These are phyloP conservation scores for Aspergillus persii DNA, from an alignment of 2,329 filamentous ascomycete genomes.

Conservation along the genomic window DNA sequence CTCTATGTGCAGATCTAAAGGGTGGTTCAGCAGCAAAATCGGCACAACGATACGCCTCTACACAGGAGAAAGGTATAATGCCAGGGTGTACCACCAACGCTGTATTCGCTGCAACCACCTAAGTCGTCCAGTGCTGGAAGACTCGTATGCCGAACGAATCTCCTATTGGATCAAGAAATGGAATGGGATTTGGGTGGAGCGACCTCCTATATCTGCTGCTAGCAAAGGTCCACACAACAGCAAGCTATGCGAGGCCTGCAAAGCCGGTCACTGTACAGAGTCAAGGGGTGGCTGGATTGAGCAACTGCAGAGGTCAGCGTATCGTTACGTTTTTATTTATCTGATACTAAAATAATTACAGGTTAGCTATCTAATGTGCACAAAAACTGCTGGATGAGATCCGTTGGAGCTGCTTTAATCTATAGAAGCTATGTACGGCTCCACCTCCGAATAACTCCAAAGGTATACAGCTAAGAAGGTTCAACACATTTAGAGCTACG, in stretches of 20 bases:
- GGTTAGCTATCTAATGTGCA: too few species aligned
- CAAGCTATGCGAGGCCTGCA: conserved; percentile 32
- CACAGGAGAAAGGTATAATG: conserved; percentile 39
- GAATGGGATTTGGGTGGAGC: conserved; percentile 33
- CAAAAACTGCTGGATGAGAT: too few species aligned
- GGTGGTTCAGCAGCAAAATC: conserved; percentile 43
- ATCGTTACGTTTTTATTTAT: too few species aligned
- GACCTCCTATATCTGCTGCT: conserved; percentile 2
- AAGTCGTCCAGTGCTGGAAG: conserved; percentile 34
- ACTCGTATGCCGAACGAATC: conserved; percentile 44
- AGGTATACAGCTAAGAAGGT: too few species aligned
- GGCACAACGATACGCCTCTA: conserved; percentile 46
- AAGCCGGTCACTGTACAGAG: conserved; percentile 25
- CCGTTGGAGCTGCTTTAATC: too few species aligned
- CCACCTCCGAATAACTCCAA: too few species aligned
- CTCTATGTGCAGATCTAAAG: conserved; percentile 24
- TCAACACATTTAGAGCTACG: too few species aligned
- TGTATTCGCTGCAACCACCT: conserved; percentile 38
- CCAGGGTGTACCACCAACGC: conserved; percentile 45
- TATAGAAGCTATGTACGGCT: too few species aligned
- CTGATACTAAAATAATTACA: too few species aligned
- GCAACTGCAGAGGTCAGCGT: too few species aligned
- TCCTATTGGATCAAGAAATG: conserved; percentile 45
- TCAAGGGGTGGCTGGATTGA: background rate
- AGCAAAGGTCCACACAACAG: conserved; percentile 29